Evolutionary conservation across 2,329 filamentous ascomycete genomes (phyloP), one percentile per base, ranked within the genome.

Genomic region (Fusarium sp.): DNA sequence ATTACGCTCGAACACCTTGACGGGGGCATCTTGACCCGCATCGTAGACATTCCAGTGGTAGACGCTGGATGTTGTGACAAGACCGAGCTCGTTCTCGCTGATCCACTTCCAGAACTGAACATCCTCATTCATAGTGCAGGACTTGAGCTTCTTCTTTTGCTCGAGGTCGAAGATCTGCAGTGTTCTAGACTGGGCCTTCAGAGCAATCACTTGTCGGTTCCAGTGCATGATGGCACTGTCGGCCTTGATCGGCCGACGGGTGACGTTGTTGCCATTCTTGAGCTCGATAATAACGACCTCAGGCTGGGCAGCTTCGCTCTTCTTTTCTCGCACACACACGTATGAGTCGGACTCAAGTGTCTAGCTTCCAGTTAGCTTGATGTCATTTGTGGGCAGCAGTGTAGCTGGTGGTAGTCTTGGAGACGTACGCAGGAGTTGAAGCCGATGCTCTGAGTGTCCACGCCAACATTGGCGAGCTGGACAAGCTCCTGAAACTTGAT

Each of bases 151-250:
- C 81, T 92, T 89, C 86, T 98, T 99, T 76, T 91, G 89, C 75
- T 90, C 91, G 64, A 99, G 88, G 80, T 99, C 95, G 83, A 99
- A 99, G 80, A 99, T 97, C 84, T 99, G 97, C 66, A 99, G 88
- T 72, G 96, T 99, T 79, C 94, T 89, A 69, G 92, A 92, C 81
- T 98, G 93, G 48, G 96, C 95, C 84, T 97, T 97, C 74, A 99
- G 88, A 68, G 97, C 96, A 77, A 99, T 98, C 80, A 99, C 93
- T 81, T 97, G 93, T 80, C 92, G 93, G 75, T 88, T 91, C 93
- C 93, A 97, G 88, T 99, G 96, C 96, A 99, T 98, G 80, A 99
- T 97, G 76, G 97, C 96, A 89, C 94, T 98, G 84, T 99, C 96
- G 77, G 96, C 96, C 86, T 97, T 98, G 86, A 99, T 99, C 48